Base-by-base conservation (phyloP, 73 alveolate genomes). In the Breviolum minutum region DNA sequence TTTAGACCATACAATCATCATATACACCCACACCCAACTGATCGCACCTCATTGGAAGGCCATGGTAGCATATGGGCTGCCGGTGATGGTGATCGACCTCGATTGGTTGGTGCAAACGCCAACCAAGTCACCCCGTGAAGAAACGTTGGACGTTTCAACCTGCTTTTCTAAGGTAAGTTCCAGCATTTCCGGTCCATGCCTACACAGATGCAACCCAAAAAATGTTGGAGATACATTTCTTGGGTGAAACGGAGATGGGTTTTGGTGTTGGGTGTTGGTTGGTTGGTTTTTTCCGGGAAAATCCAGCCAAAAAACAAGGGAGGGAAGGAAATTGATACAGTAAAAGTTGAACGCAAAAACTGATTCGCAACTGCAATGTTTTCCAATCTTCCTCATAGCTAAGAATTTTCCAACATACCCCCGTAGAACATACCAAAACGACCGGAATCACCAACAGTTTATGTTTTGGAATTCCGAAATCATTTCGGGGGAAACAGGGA, bases 181-280 rank as follows among this genome's bases (percentile, higher is more conserved):
- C 94, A 63, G 94, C 94, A 26, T 86, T 86, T 61, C 94, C 94
- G 0, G 94, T 86, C 94, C 94, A 86, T 11, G 94, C 94, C 94
- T 73, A 32, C 48, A 10, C n/a, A 73, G 32, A 32, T 1, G 17
- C 77, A 14, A 4, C 1, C 77, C 17, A 68, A 68, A 40, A 40
- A 40, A 40, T 40, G 0, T 40, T 40, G 54, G 54, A 40, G 54
- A 40, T 40, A 40, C 54, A 11, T 66, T 66, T 66, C 74, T 17
- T 13, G 74, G 54, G 24, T 68, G 77, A 14, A 68, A 68, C 2
- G 77, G n/a, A 14, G 77, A 14, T 68, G 77, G 4, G 77, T 22
- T 17, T 17, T 40, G 54, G 54, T 40, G 17, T 40, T 40, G 54
- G 24, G 17, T 66, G 24, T 17, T 17, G 17, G 24, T 68, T 68